Conservation (phyloP, 225 moss, liverwort and hornwort species). For the Polytrichum commune region DNA sequence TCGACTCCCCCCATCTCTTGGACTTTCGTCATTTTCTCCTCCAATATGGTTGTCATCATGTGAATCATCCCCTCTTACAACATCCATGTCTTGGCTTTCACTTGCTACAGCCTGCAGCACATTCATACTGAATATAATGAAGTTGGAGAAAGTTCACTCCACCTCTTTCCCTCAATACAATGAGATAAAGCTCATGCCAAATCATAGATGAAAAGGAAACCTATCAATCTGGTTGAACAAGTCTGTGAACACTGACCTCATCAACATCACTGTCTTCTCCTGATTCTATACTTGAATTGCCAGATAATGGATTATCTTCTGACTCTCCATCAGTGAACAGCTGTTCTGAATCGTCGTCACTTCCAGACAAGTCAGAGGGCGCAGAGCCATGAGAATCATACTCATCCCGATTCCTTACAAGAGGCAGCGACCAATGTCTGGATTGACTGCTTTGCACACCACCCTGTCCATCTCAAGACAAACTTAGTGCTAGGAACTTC, state of each 20-base stretch:
- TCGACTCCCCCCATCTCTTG: slow-evolving; percentile 29
- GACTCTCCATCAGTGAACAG: slow-evolving; percentile 58
- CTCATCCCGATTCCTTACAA: slow-evolving; percentile 36
- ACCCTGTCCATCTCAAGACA: slow-evolving; percentile 37
- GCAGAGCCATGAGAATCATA: slow-evolving; percentile 49
- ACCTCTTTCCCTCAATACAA: background rate
- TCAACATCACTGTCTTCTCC: slow-evolving; percentile 57
- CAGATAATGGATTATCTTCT: slow-evolving; percentile 39
- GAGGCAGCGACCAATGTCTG: slow-evolving; percentile 36
- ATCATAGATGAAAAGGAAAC: background rate
- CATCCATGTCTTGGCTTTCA: slow-evolving; percentile 44
- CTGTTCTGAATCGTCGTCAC: slow-evolving; percentile 60
- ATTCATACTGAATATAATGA: slow-evolving; percentile 10
- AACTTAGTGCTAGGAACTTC: background rate
- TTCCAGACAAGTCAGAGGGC: slow-evolving; percentile 56
- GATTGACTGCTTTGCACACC: slow-evolving; percentile 23
- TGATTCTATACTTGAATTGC: slow-evolving; percentile 49
- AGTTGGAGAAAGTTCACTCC: background rate
- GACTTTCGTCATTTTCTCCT: slow-evolving; percentile 27
- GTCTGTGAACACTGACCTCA: slow-evolving; percentile 31
- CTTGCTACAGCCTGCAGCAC: slow-evolving; percentile 45
- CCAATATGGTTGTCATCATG: slow-evolving; percentile 6
- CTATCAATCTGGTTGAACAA: too few relatives aligned
- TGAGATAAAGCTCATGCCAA: background rate
- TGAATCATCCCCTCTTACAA: slow-evolving; percentile 17